Base-by-base conservation (phyloP, 108 stramenopile genomes). In the Mayamaea pseudoterrestris region DNA sequence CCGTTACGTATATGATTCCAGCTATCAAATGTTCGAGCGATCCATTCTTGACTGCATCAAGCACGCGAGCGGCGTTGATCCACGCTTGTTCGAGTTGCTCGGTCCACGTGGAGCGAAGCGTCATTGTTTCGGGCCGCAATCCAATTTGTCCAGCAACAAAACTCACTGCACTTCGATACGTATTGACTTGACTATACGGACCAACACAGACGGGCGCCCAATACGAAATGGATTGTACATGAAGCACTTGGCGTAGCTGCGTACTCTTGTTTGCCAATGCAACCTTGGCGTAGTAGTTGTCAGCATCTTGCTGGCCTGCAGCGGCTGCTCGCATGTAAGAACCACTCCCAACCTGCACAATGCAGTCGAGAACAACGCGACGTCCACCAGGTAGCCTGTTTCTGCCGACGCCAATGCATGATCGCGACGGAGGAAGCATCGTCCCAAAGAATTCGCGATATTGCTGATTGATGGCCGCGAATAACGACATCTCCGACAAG, bases 161-260 rank as follows among this genome's bases (percentile, higher is more conserved):
- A 5, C 76, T 69, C 40, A 94, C 21, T 0, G 59, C 74, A n/a
- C 78, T 76, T 22, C 79, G 66, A 3, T 94, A 35, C 8, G 72
- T 68, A 64, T 97, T 97, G 41, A 83, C 90, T 68, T 99, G 98
- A 44, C 83, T 76, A 67, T 99, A 99, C 1, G 98, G 98, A 7
- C 98, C 98, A 27, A 99, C 93, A 73, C 96, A 98, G 2, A 94
- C 84, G 3, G 98, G 98, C 3, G 96, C 98, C 96, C 96, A 99
- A 18, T 66, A 49, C 0, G 89, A 92, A 17, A 93, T 71, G 14
- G 93, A 93, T 46, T 91, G 93, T 8, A 99, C 98, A 48, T 98
- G 95, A 21, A 99, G 55, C 8, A 82, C 83, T 35, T 90, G 61
- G 25, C 88, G 60, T 21, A 76, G 50, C 18, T 60, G 50, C 35